Percentiles rank a stretch among this genome's conserved stretches.
Evolutionary conservation across 164 flowering plant species (phyloP).

Genomic region (Vitis riparia): DNA sequence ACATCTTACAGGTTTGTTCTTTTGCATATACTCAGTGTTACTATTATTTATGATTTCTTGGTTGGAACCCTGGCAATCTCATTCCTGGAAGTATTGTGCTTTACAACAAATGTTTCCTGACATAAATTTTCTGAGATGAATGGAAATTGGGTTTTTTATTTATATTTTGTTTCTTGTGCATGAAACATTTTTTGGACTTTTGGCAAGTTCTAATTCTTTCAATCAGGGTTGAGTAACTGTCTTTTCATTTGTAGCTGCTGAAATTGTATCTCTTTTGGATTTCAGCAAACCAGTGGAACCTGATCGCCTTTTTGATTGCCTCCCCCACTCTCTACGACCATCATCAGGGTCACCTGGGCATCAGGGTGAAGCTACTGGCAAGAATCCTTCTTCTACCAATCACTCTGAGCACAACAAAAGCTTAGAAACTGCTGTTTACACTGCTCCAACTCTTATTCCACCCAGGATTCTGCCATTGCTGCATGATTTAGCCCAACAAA

Average conservation of each 20-base stretch:
- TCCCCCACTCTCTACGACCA: slow-evolving; percentile 78
- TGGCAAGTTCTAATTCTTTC: no score
- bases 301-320: slow-evolving; percentile 89
- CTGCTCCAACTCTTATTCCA: slow-evolving; percentile 84
- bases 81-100: no score
- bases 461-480: slow-evolving; percentile 82
- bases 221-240: no score
- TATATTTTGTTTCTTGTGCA: no score
- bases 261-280: slow-evolving; percentile 2
- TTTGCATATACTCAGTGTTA: neutral
- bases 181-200: no score
- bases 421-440: slow-evolving; percentile 60
- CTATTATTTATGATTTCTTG: neutral
- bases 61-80: no score
- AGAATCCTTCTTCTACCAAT: slow-evolving; percentile 22
- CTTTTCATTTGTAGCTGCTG: no score
- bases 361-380: slow-evolving; percentile 42
- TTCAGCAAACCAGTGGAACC: slow-evolving; percentile 95
- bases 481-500: slow-evolving; percentile 81
- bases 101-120: no score
- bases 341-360: slow-evolving; percentile 65
- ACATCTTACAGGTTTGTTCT: slow-evolving; percentile 70
- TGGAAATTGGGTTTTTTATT: no score
- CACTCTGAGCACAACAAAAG: slow-evolving; percentile 41
- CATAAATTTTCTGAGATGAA: no score